phyloP scores from a whole-genome alignment of 2,329 filamentous ascomycete genomes.

The Amauroascus verrucosus region DNA sequence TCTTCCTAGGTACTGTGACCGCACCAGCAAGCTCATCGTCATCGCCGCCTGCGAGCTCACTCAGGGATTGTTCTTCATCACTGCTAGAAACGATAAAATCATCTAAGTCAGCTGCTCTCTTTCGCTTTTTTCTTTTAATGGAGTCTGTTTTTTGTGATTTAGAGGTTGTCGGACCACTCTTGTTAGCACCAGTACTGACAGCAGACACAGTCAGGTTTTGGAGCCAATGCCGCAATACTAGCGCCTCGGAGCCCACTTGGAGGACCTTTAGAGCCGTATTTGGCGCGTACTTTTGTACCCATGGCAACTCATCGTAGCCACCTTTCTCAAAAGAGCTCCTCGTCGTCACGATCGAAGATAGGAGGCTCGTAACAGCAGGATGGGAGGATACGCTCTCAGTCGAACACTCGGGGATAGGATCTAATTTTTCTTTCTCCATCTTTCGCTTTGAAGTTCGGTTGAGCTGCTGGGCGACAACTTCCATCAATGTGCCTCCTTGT shows the following conservation, averaged over 20 bases:
- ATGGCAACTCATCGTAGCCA: slow-evolving; percentile 60
- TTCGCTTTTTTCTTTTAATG: slow-evolving; percentile 50
- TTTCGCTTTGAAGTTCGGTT: neutral
- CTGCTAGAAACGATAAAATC: slow-evolving; percentile 71
- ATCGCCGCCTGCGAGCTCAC: slow-evolving; percentile 53
- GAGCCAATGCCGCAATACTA: slow-evolving; percentile 71
- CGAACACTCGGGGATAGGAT: neutral
- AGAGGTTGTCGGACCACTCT: slow-evolving; percentile 24
- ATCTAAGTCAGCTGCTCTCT: slow-evolving; percentile 60
- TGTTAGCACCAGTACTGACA: slow-evolving; percentile 52
- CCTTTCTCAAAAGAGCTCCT: slow-evolving; percentile 73
- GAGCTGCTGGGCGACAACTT: neutral
- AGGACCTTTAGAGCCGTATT: slow-evolving; percentile 58
- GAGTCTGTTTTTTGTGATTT: slow-evolving; percentile 22
- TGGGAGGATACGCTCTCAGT: slow-evolving; percentile 35
- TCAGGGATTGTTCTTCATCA: slow-evolving; percentile 60
- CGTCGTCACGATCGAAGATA: slow-evolving; percentile 47
- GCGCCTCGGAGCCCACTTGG: slow-evolving; percentile 60
- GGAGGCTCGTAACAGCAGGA: slow-evolving; percentile 51
- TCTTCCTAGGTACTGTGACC: slow-evolving; percentile 30
- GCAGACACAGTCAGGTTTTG: slow-evolving; percentile 62
- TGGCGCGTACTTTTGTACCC: slow-evolving; percentile 81
- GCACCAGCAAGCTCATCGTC: slow-evolving; percentile 34
- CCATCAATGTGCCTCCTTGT: neutral
- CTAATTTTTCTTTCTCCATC: neutral